phyloP scores from a whole-genome alignment of 192 early-diverging fungal species.

The Radiomyces spectabilis region DNA sequence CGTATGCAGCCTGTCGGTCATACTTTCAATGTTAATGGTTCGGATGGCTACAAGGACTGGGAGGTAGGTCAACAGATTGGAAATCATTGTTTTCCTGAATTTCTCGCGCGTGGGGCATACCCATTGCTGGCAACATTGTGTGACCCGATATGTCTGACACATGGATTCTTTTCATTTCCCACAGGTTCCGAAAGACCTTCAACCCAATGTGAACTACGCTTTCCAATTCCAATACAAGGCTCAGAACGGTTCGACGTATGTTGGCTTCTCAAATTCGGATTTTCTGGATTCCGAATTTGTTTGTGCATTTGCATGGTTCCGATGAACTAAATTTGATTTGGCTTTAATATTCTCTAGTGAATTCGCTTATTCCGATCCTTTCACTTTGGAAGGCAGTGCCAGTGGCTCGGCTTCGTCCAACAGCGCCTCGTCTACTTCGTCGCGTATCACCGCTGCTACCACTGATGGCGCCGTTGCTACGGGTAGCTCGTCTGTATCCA shows the following conservation, averaged over 20 bases:
- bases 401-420: background rate
- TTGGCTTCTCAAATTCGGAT: conserved; percentile 12
- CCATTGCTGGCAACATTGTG: background rate
- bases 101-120: background rate
- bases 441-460: background rate
- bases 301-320: background rate
- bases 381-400: background rate
- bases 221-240: conserved; percentile 7
- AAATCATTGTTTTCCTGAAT: background rate
- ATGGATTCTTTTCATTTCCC: background rate
- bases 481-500: background rate
- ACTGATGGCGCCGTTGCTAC: background rate
- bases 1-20: background rate
- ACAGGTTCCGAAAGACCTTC: conserved; percentile 12
- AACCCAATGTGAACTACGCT: conserved; percentile 7
- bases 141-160: background rate
- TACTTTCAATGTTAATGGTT: background rate
- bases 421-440: background rate
- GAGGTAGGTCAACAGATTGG: background rate
- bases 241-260: conserved; percentile 7
- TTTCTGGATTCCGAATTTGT: conserved; percentile 10
- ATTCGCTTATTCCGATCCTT: background rate
- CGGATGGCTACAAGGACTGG: background rate
- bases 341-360: background rate
- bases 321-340: background rate